These are phyloP conservation scores for Cryomyces minteri DNA, from an alignment of 495 filamentous ascomycete genomes.

Conservation along the genomic window DNA sequence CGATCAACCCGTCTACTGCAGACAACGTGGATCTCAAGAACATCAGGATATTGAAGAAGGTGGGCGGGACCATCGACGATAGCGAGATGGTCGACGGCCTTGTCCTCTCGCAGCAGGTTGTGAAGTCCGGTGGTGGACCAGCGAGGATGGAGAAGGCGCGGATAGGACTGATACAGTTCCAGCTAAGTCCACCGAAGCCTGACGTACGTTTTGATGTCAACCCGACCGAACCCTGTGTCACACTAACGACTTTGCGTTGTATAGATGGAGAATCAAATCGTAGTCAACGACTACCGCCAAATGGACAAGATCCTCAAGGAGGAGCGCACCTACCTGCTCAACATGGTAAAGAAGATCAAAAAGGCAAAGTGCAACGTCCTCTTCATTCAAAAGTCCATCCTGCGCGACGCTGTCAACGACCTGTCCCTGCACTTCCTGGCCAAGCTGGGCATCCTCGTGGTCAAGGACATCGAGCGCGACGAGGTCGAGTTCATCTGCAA, in stretches of 20 bases:
- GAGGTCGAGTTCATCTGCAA: slow-evolving; percentile 99
- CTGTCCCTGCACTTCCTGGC: slow-evolving; percentile 92
- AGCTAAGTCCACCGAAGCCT: slow-evolving; percentile 92
- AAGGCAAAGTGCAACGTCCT: slow-evolving; percentile 99
- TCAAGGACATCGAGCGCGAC: slow-evolving; percentile 97
- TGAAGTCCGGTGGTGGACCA: slow-evolving; percentile 87
- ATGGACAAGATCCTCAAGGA: slow-evolving; percentile 99
- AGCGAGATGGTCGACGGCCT: slow-evolving; percentile 93
- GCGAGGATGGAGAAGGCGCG: slow-evolving; percentile 89
- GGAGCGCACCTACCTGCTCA: slow-evolving; percentile 91
- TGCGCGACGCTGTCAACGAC: slow-evolving; percentile 95
- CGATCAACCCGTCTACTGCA: slow-evolving; percentile 84
- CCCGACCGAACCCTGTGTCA: neutral
- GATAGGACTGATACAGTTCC: slow-evolving; percentile 97
- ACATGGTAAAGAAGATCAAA: slow-evolving; percentile 99
- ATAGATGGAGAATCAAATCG: slow-evolving; percentile 97
- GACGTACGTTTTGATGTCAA: slow-evolving; percentile 37
- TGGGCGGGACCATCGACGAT: slow-evolving; percentile 95
- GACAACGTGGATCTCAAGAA: slow-evolving; percentile 94
- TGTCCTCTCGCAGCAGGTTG: slow-evolving; percentile 77
- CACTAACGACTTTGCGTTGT: neutral
- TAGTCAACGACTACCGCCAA: slow-evolving; percentile 97
- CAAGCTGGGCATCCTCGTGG: slow-evolving; percentile 81
- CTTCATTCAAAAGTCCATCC: slow-evolving; percentile 94
- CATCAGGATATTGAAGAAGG: slow-evolving; percentile 93